Percentiles rank a stretch among this genome's conserved stretches.
phyloP scores from a whole-genome alignment of 2,329 filamentous ascomycete genomes.

The Paecilomyces sp. region DNA sequence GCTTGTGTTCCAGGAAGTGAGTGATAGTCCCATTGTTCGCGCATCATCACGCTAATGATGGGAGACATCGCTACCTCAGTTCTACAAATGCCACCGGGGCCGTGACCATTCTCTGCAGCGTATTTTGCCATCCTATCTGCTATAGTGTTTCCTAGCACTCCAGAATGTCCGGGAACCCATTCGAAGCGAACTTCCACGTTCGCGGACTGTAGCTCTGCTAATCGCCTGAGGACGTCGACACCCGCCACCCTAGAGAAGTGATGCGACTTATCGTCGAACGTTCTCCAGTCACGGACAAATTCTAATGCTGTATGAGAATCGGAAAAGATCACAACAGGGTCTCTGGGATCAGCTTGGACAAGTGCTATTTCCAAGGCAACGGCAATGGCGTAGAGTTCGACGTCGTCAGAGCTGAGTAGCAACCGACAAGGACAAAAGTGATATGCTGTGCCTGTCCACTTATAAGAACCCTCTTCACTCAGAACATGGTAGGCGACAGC shows the following conservation, averaged over 20 bases:
- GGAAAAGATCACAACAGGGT: neutral
- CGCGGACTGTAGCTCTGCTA: neutral
- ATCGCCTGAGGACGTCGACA: neutral
- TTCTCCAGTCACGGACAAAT: neutral
- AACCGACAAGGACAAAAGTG: neutral
- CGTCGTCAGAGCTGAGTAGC: neutral
- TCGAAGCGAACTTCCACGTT: neutral
- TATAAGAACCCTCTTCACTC: neutral
- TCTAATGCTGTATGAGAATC: neutral
- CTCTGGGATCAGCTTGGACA: neutral
- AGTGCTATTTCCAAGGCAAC: neutral
- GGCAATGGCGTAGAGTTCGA: neutral
- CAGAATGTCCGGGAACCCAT: neutral
- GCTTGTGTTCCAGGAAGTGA: too few species aligned
- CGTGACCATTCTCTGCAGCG: constrained; percentile 3
- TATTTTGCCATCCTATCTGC: neutral
- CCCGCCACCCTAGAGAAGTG: neutral
- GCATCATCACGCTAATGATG: neutral
- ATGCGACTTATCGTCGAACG: neutral
- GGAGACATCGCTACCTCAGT: neutral
- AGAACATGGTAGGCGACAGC: neutral
- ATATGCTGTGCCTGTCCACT: neutral
- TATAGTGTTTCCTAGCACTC: neutral
- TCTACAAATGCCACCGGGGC: neutral
- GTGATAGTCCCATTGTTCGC: neutral